phyloP scores from a whole-genome alignment of 169 alveolate genomes.

The Cryptosporidium muris region DNA sequence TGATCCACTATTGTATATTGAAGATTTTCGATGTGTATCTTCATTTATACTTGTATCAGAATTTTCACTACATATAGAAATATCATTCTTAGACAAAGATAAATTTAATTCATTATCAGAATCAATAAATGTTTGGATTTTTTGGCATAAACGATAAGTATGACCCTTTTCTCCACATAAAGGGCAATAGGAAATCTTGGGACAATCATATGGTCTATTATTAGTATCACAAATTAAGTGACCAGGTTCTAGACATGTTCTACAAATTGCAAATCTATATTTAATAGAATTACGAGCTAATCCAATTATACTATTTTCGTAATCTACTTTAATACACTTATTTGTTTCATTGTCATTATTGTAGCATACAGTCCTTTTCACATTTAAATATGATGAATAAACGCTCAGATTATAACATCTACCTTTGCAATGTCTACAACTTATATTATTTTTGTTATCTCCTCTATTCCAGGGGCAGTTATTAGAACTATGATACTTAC shows the following conservation, averaged over 20 bases:
- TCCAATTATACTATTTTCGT: constrained; percentile 16
- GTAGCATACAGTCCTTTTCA: constrained; percentile 18
- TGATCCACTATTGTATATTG: too few species aligned
- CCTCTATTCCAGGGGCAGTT: constrained; percentile 32
- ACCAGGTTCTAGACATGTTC: constrained; percentile 16
- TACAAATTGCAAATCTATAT: constrained; percentile 20
- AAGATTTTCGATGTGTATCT: too few species aligned
- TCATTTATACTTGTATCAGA: too few species aligned
- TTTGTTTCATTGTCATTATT: background rate
- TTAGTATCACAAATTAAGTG: constrained; percentile 20
- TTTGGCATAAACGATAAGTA: constrained; percentile 16
- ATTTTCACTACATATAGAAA: too few species aligned
- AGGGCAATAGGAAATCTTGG: constrained; percentile 22
- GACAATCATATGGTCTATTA: constrained; percentile 8
- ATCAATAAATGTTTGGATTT: background rate
- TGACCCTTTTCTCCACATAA: constrained; percentile 43
- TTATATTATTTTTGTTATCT: background rate
- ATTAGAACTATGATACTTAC: constrained; percentile 7
- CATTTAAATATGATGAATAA: background rate
- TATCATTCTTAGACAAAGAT: too few species aligned
- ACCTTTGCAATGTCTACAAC: constrained; percentile 23
- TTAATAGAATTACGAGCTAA: constrained; percentile 1
- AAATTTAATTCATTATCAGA: too few species aligned
- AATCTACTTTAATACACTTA: constrained; percentile 24
- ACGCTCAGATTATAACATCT: constrained; percentile 10